These are phyloP conservation scores for Termitomyces sp. DNA, from an alignment of 768 basidiomycete species.

Conservation along the genomic window DNA sequence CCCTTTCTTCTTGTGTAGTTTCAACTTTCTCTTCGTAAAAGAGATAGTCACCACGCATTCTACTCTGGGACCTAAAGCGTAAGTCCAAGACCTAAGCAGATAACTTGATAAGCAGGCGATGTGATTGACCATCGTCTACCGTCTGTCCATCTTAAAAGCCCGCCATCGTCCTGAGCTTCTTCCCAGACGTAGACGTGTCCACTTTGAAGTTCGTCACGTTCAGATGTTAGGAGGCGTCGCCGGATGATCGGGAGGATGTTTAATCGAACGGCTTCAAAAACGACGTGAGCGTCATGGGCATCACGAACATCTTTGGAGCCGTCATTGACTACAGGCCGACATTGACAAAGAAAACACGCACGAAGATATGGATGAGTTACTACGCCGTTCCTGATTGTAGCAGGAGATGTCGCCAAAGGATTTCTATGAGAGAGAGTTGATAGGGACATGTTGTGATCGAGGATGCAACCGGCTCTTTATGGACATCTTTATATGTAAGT, in stretches of 20 bases:
- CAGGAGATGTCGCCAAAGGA: slow-evolving; percentile 16
- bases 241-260: slow-evolving; percentile 67
- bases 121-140: slow-evolving; percentile 62
- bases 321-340: not conserved
- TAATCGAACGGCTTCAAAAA: slow-evolving; percentile 72
- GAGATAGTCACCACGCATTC: slow-evolving; percentile 78
- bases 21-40: slow-evolving; percentile 85
- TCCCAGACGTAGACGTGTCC: slow-evolving; percentile 87
- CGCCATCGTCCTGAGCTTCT: slow-evolving; percentile 71
- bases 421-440: slow-evolving; percentile 13
- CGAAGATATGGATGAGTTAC: slow-evolving; percentile 47
- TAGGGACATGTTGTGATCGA: slow-evolving; percentile 15
- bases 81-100: not conserved
- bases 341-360: slow-evolving; percentile 17
- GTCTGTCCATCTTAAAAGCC: slow-evolving; percentile 74
- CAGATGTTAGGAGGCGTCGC: slow-evolving; percentile 61
- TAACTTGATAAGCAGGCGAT: not conserved
- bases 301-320: slow-evolving; percentile 58
- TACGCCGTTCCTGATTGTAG: slow-evolving; percentile 20
- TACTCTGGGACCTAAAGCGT: slow-evolving; percentile 65
- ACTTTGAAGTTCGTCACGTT: slow-evolving; percentile 62
- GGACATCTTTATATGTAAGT: slow-evolving; percentile 16
- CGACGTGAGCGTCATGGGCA: slow-evolving; percentile 70
- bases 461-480: slow-evolving; percentile 5
- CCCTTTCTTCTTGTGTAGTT: slow-evolving; percentile 72